Percentiles rank a stretch among this genome's conserved stretches.
Evolutionary conservation across 768 basidiomycete species (phyloP).

Genomic region (Mycena maculata): DNA sequence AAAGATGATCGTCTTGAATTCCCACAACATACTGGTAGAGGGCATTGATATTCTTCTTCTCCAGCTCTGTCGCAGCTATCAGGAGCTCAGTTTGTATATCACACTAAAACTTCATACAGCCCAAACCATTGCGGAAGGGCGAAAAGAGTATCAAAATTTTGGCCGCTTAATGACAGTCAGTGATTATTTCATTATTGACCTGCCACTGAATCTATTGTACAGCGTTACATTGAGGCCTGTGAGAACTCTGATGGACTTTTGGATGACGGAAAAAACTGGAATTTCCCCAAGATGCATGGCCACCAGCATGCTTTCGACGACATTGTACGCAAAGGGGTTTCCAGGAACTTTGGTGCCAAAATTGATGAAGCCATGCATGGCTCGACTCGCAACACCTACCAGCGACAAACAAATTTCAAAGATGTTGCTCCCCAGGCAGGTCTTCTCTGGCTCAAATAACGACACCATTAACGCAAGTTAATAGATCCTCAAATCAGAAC

Average conservation of each 20-base stretch:
- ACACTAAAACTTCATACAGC: neutral
- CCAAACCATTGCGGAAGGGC: neutral
- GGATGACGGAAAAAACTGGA: constrained; percentile 40
- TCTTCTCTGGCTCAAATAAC: too few species aligned
- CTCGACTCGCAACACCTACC: constrained; percentile 42
- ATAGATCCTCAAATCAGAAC: neutral
- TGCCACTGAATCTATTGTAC: neutral
- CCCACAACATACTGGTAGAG: constrained; percentile 34
- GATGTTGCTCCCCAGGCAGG: constrained; percentile 15
- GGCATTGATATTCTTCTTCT: neutral
- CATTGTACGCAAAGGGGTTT: constrained; percentile 48
- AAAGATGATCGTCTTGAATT: constrained; percentile 44
- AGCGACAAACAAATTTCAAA: constrained; percentile 46
- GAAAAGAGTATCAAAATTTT: neutral
- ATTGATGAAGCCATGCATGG: constrained; percentile 45
- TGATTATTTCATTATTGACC: neutral
- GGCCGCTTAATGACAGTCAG: neutral
- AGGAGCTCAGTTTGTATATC: neutral
- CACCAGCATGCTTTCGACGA: constrained; percentile 47
- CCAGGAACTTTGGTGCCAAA: constrained; percentile 45
- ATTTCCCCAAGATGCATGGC: constrained; percentile 51
- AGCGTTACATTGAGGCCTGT: neutral
- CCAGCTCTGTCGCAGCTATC: neutral
- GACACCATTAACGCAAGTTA: too few species aligned
- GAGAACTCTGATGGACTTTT: too few species aligned